Base-by-base conservation (phyloP, 2,329 filamentous ascomycete species). In the Neopestalotiopsis clavispora region DNA sequence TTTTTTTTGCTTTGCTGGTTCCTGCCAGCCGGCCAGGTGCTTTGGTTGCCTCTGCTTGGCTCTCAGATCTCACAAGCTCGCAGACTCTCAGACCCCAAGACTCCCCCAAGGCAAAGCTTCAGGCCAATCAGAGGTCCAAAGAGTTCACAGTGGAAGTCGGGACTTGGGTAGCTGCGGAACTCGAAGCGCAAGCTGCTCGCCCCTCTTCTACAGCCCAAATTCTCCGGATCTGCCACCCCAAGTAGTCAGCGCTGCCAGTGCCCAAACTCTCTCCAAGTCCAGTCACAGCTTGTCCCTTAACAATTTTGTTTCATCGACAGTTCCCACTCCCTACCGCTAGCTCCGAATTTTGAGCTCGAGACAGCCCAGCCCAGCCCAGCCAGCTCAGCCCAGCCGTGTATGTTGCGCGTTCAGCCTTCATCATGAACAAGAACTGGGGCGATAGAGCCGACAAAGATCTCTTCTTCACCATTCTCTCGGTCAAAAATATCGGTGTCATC, bases 401-500 rank as follows among this genome's bases (percentile, higher is more conserved):
- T 9, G 58, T 34, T 17, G 61, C 61, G 23, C 67, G 57, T n/a
- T 49, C 63, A 52, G 62, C 68, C 52, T 40, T 67, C 74, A 83
- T 80, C 75, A 88, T 87, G 79, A 87, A 82, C 78, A 89, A 89
- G 80, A 88, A 87, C 76, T 89, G 87, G 87, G 87, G 85, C 74
- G 87, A 89, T 73, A 83, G 86, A 69, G 88, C 88, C 70, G 87
- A 90, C 74, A 89, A 88, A 75, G 88, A 90, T 75, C 81, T 90
- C 61, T 90, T 90, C 81, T 89, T 90, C 74, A 89, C 87, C 66
- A 90, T 90, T 69, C 78, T 90, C 52, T 87, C 85, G 3, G 85
- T 89, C 63, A 90, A 90, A 79, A 88, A 89, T 76, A 89, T 90
- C 73, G 88, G 87, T 71, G 83, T 89, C 75, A 89, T 90, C 78